These are phyloP conservation scores for Ligustrum vulgare DNA, from an alignment of 257 asterid species.

Conservation along the genomic window DNA sequence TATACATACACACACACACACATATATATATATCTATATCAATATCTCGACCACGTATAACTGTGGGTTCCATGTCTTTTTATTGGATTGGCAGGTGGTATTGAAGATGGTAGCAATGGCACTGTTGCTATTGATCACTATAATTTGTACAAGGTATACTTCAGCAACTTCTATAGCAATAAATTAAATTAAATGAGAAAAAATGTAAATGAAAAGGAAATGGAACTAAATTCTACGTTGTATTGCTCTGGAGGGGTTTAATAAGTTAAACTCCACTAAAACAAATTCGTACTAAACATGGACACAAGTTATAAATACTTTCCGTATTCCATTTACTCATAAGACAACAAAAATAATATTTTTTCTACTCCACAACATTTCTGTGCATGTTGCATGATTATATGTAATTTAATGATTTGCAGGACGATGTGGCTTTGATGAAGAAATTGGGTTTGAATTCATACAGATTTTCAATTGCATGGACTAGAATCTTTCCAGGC, in stretches of 20 bases:
- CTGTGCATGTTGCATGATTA: too few species aligned
- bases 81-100: conserved; percentile 25
- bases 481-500: conserved; percentile 32
- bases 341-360: not conserved
- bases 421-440: conserved; percentile 25
- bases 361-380: too few species aligned
- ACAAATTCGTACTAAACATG: not conserved
- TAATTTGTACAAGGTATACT: conserved; percentile 29
- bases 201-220: not conserved
- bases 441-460: conserved; percentile 18
- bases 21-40: too few species aligned
- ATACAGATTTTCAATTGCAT: conserved; percentile 28
- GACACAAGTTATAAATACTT: not conserved
- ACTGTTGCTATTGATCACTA: conserved; percentile 44
- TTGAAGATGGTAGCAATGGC: conserved; percentile 35
- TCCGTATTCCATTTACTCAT: not conserved
- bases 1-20: too few species aligned
- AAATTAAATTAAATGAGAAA: not conserved
- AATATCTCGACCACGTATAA: too few species aligned
- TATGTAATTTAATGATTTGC: not conserved
- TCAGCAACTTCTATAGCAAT: not conserved
- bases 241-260: too few species aligned
- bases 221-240: too few species aligned
- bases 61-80: too few species aligned
- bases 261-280: too few species aligned